phyloP scores from a whole-genome alignment of 164 flowering plant species.

The Aristolochia californica region DNA sequence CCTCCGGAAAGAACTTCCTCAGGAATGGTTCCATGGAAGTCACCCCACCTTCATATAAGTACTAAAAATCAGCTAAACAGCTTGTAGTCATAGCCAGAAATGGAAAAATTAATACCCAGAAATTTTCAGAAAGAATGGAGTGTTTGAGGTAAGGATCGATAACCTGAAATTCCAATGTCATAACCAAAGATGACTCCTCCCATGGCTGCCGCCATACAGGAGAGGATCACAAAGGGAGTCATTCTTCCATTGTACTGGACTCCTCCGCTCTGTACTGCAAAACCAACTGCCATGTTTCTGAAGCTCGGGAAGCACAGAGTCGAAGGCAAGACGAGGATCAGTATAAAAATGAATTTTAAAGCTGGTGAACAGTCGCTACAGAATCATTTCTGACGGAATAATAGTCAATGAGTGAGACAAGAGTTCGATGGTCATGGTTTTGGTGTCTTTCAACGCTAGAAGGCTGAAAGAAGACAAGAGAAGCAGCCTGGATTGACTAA shows the following conservation, averaged over 20 bases:
- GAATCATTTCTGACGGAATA: too few species aligned
- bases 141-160: not conserved
- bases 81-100: not conserved
- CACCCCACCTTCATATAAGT: conserved; percentile 51
- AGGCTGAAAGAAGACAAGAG: too few species aligned
- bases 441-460: too few species aligned
- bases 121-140: not conserved
- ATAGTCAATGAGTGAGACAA: too few species aligned
- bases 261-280: conserved; percentile 9
- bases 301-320: not conserved
- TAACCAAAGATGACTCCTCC: conserved; percentile 74
- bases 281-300: conserved; percentile 24
- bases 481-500: too few species aligned
- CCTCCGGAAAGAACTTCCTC: conserved; percentile 53
- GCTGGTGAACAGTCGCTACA: too few species aligned
- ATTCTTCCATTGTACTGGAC: conserved; percentile 38
- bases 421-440: too few species aligned
- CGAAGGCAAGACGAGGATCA: not conserved
- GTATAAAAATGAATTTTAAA: not conserved
- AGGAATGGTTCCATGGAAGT: conserved; percentile 67
- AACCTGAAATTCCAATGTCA: conserved; percentile 73
- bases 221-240: conserved; percentile 33
- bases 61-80: not conserved
- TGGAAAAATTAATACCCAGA: not conserved
- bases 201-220: conserved; percentile 53